Conservation (phyloP, 1,284 basidiomycete genomes). For the Puccinia hordei region DNA sequence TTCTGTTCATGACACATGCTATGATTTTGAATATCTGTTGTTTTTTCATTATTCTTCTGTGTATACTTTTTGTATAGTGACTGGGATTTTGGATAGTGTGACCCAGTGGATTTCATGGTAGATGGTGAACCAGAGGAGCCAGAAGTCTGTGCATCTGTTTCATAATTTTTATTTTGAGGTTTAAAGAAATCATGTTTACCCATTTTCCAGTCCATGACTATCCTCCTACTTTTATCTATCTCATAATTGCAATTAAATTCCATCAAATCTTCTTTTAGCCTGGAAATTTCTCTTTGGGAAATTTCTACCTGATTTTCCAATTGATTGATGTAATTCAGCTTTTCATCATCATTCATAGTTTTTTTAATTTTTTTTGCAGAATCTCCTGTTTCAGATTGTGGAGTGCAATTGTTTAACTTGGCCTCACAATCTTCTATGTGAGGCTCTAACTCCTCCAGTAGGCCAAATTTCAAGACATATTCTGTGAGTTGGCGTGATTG, state of each 20-base stretch:
- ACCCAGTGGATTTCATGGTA: neutral
- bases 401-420: neutral
- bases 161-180: neutral
- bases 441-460: conserved; percentile 38
- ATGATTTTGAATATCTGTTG: neutral
- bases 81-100: neutral
- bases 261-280: conserved; percentile 10
- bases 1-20: neutral
- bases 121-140: conserved; percentile 5
- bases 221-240: conserved; percentile 9
- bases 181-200: neutral
- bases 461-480: conserved; percentile 8
- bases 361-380: neutral
- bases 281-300: conserved; percentile 13
- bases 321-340: neutral
- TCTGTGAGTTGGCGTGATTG: conserved; percentile 33
- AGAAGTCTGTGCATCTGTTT: conserved; percentile 3
- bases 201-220: conserved; percentile 23
- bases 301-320: conserved; percentile 25
- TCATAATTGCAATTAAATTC: conserved; percentile 2
- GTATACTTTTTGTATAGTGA: neutral
- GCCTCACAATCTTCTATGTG: conserved; percentile 33
- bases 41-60: neutral
- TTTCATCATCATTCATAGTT: neutral
- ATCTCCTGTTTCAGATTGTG: neutral